A percentile compares a stretch with the other conserved stretches of the same genome.
Conservation (phyloP, 1,284 basidiomycete genomes). For the Phaffia rhodozyma region DNA sequence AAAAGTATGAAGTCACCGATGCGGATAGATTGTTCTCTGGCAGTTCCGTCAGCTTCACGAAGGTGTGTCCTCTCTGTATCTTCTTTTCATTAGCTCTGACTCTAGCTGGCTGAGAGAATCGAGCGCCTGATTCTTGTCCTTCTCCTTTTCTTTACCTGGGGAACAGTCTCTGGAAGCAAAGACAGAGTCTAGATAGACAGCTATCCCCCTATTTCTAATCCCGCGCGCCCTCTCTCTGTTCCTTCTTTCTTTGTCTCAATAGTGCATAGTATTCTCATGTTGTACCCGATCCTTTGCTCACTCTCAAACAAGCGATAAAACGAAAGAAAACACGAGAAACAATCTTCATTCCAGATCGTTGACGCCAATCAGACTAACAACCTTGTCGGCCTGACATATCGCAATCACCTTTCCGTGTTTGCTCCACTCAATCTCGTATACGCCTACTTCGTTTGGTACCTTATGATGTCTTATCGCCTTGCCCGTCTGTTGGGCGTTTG, state of each 20-base stretch:
- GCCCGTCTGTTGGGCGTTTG: not conserved
- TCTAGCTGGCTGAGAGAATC: no score
- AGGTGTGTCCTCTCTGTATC: conserved; percentile 24
- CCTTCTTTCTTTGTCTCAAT: no score
- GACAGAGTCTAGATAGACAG: no score
- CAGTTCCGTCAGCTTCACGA: conserved; percentile 34
- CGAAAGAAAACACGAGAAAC: not conserved
- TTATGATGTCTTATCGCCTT: conserved; percentile 9
- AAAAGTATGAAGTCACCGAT: conserved; percentile 30
- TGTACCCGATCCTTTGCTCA: no score
- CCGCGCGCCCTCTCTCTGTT: no score
- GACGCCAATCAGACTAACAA: conserved; percentile 3
- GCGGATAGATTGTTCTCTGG: conserved; percentile 37
- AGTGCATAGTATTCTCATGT: no score
- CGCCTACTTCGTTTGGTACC: not conserved
- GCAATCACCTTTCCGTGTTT: conserved; percentile 4
- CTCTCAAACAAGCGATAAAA: no score
- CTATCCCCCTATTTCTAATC: no score
- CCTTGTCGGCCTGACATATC: not conserved
- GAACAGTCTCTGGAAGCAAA: no score
- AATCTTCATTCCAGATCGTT: conserved; percentile 7
- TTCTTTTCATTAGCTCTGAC: not conserved
- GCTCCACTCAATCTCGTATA: conserved; percentile 19
- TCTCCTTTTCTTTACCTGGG: no score
- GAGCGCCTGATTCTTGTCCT: no score